phyloP scores from a whole-genome alignment of 192 early-diverging fungal genomes.

The Podochytrium sp. region DNA sequence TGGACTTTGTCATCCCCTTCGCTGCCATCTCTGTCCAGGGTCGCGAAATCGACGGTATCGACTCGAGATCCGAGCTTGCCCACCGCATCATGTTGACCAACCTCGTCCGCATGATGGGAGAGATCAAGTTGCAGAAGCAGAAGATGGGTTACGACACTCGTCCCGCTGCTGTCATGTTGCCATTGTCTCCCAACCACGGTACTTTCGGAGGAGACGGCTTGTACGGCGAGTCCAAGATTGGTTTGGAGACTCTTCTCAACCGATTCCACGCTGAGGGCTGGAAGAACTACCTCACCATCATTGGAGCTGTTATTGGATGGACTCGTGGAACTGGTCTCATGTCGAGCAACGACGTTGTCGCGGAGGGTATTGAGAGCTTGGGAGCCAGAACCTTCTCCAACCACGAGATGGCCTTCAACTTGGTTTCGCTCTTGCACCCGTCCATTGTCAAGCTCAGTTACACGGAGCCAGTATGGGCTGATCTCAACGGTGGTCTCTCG shows the following conservation, averaged over 20 bases:
- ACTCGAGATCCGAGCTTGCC: constrained; percentile 87
- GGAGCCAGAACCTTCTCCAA: constrained; percentile 92
- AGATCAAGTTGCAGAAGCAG: constrained; percentile 84
- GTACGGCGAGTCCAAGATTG: constrained; percentile 93
- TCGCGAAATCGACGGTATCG: constrained; percentile 81
- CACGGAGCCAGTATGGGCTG: constrained; percentile 83
- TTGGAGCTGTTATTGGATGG: constrained; percentile 96
- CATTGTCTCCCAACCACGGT: constrained; percentile 96
- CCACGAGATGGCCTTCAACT: constrained; percentile 92
- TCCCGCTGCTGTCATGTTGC: constrained; percentile 85
- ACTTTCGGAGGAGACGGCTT: constrained; percentile 92
- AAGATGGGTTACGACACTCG: constrained; percentile 76
- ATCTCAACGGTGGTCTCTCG: constrained; percentile 89
- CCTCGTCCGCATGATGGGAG: constrained; percentile 82
- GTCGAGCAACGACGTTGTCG: constrained; percentile 87
- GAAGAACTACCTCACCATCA: constrained; percentile 82
- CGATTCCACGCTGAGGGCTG: constrained; percentile 91
- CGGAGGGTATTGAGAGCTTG: constrained; percentile 82
- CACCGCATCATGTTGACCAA: constrained; percentile 96
- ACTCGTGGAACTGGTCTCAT: constrained; percentile 96
- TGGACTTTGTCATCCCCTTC: constrained; percentile 94
- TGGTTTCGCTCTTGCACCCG: constrained; percentile 85
- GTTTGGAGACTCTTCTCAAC: constrained; percentile 88
- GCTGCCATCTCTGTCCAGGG: constrained; percentile 92
- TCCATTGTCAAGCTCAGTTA: constrained; percentile 73